Percentiles rank a stretch among this genome's conserved stretches.
These are phyloP conservation scores for Hortiboletus flavorubellus DNA, from an alignment of 768 basidiomycete genomes.

Conservation along the genomic window DNA sequence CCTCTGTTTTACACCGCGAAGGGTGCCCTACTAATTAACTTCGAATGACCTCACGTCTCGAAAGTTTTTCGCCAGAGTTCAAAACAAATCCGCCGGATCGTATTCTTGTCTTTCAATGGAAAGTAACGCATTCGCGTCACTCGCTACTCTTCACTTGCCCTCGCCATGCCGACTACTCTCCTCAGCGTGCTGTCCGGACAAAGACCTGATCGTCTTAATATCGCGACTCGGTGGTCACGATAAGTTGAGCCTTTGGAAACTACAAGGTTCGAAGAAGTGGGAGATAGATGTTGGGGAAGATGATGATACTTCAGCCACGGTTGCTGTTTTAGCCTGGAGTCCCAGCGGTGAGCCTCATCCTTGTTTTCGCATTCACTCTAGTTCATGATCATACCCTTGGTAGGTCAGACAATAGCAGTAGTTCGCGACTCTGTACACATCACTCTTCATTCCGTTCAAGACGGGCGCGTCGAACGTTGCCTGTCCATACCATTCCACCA, in stretches of 20 bases:
- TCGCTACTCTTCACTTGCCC: conserved; percentile 57
- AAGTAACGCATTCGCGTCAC: conserved; percentile 47
- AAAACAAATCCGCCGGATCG: neutral
- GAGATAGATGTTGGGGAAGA: conserved; percentile 63
- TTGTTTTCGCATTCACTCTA: neutral
- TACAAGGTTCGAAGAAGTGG: conserved; percentile 78
- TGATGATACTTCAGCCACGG: conserved; percentile 42
- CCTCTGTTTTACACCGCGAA: conserved; percentile 19
- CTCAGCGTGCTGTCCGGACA: conserved; percentile 81
- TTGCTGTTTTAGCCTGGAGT: conserved; percentile 72
- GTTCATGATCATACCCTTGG: conserved; percentile 4
- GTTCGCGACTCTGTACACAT: conserved; percentile 66
- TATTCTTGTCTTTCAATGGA: conserved; percentile 31
- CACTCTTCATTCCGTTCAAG: conserved; percentile 74
- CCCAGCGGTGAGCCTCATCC: conserved; percentile 59
- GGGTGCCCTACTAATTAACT: conserved; percentile 15
- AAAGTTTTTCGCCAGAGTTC: conserved; percentile 5
- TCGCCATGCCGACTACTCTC: conserved; percentile 54
- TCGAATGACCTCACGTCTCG: conserved; percentile 13
- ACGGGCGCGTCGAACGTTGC: conserved; percentile 56
- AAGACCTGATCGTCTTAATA: conserved; percentile 70
- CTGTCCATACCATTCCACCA: conserved; percentile 36
- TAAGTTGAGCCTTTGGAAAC: conserved; percentile 75
- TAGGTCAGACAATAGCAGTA: conserved; percentile 70
- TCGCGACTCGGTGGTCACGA: conserved; percentile 66